Base-by-base conservation (phyloP, 2,329 filamentous ascomycete genomes). In the Ciborinia camelliae region DNA sequence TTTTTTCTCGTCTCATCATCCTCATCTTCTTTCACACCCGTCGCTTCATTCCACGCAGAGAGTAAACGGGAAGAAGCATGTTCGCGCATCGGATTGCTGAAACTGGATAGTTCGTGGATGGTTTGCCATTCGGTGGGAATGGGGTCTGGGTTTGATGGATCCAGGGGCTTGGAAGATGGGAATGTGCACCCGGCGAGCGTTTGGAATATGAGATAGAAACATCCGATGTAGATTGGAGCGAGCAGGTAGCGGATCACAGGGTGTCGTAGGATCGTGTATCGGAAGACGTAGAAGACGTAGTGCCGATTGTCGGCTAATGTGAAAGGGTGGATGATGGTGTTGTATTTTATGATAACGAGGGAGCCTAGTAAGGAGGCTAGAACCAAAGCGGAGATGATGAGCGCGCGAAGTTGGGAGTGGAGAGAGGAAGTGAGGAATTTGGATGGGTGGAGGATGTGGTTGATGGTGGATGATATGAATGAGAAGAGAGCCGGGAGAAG, bases 231-330 rank as follows among this genome's bases (percentile, higher is more conserved):
- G 1, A 89, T 79, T 0, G 88, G 81, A 0, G 89, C 83, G 1
- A 90, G 86, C 0, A 83, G 76, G 71, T 92, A 92, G 43, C 88
- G 88, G 60, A 91, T 77, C 23, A 80, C 77, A 1, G 81, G 79
- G 50, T 90, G 84, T 7, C 82, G 82, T 2, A 90, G 84, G 45
- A 98, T 88, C 7, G 90, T 88, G 72, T 92, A 86, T 1, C 92
- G 88, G 80, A 99, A 99, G 66, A 96, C 81, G 78, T 99, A 99
- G 77, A 99, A 99, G 76, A 96, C 89, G 79, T 97, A 99, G 76
- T 99, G 95, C 2, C 95, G 84, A 76, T 99, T 99, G 77, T 99
- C 95, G 41, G 95, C 95, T 0, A 98, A 84, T 0, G 93, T 97
- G 75, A 98, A 99, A 0, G 95, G 94, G 74, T 99, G 95, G 51